phyloP scores from a whole-genome alignment of 192 early-diverging fungal species.

The Chytriomyces sp. region DNA sequence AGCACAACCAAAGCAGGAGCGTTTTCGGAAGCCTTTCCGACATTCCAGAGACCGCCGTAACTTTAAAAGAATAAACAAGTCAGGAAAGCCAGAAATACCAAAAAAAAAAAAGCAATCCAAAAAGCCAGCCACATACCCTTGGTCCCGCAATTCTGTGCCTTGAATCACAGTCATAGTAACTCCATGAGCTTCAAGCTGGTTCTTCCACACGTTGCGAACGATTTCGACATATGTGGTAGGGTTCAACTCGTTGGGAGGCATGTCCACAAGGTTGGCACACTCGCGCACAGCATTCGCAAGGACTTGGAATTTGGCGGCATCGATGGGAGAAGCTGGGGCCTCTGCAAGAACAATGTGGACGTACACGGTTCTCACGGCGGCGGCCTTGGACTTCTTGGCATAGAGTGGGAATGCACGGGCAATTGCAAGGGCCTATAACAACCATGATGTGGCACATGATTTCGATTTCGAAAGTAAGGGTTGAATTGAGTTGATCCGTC shows the following conservation, averaged over 20 bases:
- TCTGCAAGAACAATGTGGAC: conserved; percentile 28
- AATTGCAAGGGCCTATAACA: conserved; percentile 31
- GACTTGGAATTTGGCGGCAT: conserved; percentile 20
- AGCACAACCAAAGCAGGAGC: conserved; percentile 56
- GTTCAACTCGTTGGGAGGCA: conserved; percentile 53
- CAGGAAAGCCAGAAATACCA: neutral
- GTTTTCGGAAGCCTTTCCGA: conserved; percentile 54
- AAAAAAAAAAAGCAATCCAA: neutral
- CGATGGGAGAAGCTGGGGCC: neutral
- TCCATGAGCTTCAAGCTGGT: conserved; percentile 32
- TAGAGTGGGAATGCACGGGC: conserved; percentile 48
- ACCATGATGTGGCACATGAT: neutral
- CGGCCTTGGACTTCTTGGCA: conserved; percentile 34
- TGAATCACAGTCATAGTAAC: conserved; percentile 51
- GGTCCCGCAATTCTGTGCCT: conserved; percentile 52
- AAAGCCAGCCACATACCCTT: conserved; percentile 30
- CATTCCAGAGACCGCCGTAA: conserved; percentile 53
- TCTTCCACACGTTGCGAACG: conserved; percentile 37
- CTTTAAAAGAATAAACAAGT: neutral
- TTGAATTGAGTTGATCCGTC: conserved; percentile 16
- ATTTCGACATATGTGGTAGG: conserved; percentile 47
- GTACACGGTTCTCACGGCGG: conserved; percentile 31
- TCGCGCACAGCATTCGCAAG: conserved; percentile 42
- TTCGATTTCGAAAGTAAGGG: neutral
- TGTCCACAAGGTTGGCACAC: conserved; percentile 52